These are phyloP conservation scores for Wickerhamiella spandovensis DNA, from an alignment of 805 yeast species.

Conservation along the genomic window DNA sequence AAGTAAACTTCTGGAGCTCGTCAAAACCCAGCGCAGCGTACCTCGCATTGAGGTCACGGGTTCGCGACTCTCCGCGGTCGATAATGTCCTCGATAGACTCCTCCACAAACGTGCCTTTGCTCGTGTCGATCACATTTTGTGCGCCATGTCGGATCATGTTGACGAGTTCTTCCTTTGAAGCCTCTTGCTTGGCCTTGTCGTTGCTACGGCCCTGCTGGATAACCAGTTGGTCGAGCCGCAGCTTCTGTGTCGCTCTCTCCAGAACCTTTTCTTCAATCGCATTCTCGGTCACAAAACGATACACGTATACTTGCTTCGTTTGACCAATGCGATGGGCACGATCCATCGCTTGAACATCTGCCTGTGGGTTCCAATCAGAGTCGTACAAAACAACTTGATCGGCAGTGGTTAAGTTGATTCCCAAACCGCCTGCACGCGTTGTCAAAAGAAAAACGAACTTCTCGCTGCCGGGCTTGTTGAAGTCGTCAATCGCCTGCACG, in stretches of 20 bases:
- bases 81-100: conserved; percentile 71
- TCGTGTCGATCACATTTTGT: conserved; percentile 57
- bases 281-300: conserved; percentile 83
- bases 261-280: conserved; percentile 94
- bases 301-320: conserved; percentile 86
- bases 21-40: conserved; percentile 80
- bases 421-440: conserved; percentile 94
- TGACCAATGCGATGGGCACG: conserved; percentile 96
- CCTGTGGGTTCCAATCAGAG: conserved; percentile 97
- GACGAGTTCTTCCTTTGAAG: conserved; percentile 64
- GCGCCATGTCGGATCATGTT: conserved; percentile 98
- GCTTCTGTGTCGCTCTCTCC: conserved; percentile 90
- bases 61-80: conserved; percentile 67
- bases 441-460: conserved; percentile 78
- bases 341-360: conserved; percentile 96
- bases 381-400: conserved; percentile 81
- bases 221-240: conserved; percentile 84
- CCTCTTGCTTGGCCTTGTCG: conserved; percentile 17
- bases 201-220: conserved; percentile 70
- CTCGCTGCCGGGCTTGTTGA: conserved; percentile 63
- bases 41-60: conserved; percentile 63
- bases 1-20: conserved; percentile 83
- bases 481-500: conserved; percentile 82
- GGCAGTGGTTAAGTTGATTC: conserved; percentile 83
- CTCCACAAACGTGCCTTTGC: conserved; percentile 19